Percentiles rank a stretch among this genome's conserved stretches.
phyloP scores from a whole-genome alignment of 768 basidiomycete species.

The Cantharellus cinnabarinus region DNA sequence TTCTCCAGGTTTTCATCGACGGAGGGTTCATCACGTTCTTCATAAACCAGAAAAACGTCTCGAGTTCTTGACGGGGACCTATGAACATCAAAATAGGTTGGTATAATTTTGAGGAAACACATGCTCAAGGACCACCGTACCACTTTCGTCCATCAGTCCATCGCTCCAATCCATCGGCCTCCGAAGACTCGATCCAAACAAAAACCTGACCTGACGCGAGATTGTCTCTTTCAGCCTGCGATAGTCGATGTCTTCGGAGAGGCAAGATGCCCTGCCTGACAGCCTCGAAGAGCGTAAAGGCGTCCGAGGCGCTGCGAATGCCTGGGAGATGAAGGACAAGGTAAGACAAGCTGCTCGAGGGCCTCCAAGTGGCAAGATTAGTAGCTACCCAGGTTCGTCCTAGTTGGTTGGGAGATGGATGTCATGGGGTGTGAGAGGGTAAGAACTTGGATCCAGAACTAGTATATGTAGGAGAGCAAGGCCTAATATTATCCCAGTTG shows the following conservation, averaged over 20 bases:
- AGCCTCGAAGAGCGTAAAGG: not conserved
- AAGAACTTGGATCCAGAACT: not conserved
- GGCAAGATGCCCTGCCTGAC: not conserved
- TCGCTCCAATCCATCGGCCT: not conserved
- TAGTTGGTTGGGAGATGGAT: not conserved
- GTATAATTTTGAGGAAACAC: not conserved
- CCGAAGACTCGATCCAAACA: not conserved
- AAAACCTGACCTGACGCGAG: not conserved
- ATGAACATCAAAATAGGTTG: not conserved
- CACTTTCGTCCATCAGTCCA: not conserved
- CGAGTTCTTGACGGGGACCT: not conserved
- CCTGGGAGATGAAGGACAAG: not conserved
- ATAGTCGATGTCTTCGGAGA: not conserved
- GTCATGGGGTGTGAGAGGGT: not conserved
- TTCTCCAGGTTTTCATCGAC: not conserved
- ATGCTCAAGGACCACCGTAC: not conserved
- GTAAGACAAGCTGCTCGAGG: not conserved
- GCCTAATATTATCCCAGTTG: too few relatives aligned
- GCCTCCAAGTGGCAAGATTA: not conserved
- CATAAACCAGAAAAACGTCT: not conserved
- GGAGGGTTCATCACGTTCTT: not conserved
- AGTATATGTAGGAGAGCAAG: not conserved
- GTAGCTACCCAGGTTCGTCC: not conserved
- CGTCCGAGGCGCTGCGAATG: not conserved
- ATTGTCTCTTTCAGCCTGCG: not conserved